Percentiles rank a stretch among this genome's conserved stretches.
phyloP scores from a whole-genome alignment of 2,329 filamentous ascomycete species.

The Didymella glomerata region DNA sequence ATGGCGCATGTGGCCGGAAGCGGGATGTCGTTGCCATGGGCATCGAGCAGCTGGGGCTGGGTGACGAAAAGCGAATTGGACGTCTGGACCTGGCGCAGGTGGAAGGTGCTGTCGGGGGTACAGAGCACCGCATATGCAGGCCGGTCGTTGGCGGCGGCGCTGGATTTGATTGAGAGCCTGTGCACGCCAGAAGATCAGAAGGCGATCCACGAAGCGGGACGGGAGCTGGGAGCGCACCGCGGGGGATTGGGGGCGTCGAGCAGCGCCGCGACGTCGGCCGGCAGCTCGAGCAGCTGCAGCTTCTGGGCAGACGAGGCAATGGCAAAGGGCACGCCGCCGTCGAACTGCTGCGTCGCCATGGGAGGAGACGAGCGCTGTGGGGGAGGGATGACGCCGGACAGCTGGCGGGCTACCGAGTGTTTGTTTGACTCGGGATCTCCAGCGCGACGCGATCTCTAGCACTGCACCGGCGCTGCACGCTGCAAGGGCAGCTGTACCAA shows the following conservation, averaged over 20 bases:
- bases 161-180: conserved; percentile 51
- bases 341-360: conserved; percentile 57
- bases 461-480: conserved; percentile 1
- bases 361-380: not conserved
- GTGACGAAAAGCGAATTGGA: conserved; percentile 69
- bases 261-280: conserved; percentile 64
- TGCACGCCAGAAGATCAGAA: conserved; percentile 34
- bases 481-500: conserved; percentile 15
- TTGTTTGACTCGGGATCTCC: conserved; percentile 12
- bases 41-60: conserved; percentile 51
- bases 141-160: conserved; percentile 39
- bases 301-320: conserved; percentile 59
- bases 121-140: conserved; percentile 65
- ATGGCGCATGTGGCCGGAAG: conserved; percentile 52
- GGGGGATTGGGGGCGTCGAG: conserved; percentile 59
- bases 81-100: conserved; percentile 70
- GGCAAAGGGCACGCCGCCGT: conserved; percentile 54
- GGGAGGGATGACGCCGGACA: not conserved
- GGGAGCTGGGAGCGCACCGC: conserved; percentile 48
- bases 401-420: conserved; percentile 11
- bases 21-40: conserved; percentile 47
- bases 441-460: conserved; percentile 10
- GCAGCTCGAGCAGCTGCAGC: conserved; percentile 68
- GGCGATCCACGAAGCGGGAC: conserved; percentile 26
- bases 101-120: conserved; percentile 65